Base-by-base conservation (phyloP, 2,329 filamentous ascomycete genomes). In the Aspergillus awamori region DNA sequence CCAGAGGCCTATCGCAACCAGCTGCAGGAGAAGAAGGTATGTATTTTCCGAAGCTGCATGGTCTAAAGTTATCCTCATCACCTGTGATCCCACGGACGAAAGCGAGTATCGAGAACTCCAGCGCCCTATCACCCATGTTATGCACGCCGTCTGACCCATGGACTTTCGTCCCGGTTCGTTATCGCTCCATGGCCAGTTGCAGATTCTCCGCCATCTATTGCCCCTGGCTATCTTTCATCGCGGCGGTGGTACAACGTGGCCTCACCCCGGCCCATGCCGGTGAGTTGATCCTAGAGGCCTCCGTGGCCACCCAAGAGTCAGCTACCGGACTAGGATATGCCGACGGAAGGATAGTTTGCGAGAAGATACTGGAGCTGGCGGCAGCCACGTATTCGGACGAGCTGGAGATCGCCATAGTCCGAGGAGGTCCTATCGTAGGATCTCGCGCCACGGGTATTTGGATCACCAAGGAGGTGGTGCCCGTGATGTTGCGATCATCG, bases 71-170 rank as follows among this genome's bases (percentile, higher is more conserved):
- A 47, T 39, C 7, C 7, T 30, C 24, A 26, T 57, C 53, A 20
- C 28, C 8, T 28, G 15, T 11, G 26, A n/a, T 22, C 39, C 53
- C 1, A 39, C 26, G 5, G 53, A 47, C 15, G n/a, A 6, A 5
- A 26, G 13, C 5, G 7, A 47, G 3, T 62, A 62, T 45, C 24
- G 26, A 8, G 17, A 4, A 1, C 24, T 62, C 2, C 13, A 11
- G 10, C 3, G 22, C 1, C 38, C 17, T 4, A 36, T 62, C 20
- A 62, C 60, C 1, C 52, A 59, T 24, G 55, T 62, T 38, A 2
- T 62, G 1, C 60, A 62, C 51, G 45, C 33, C 4, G 56, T 56
- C 22, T 62, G 60, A 56, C 60, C 60, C 5, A 59, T 62, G 52
- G 45, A 53, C 39, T 59, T 62, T 30, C 30, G 54, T 3, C 20